Percentiles rank a stretch among this genome's conserved stretches.
These are phyloP conservation scores for Cladosporium sphaerospermum DNA, from an alignment of 2,329 filamentous ascomycete genomes.

Conservation along the genomic window DNA sequence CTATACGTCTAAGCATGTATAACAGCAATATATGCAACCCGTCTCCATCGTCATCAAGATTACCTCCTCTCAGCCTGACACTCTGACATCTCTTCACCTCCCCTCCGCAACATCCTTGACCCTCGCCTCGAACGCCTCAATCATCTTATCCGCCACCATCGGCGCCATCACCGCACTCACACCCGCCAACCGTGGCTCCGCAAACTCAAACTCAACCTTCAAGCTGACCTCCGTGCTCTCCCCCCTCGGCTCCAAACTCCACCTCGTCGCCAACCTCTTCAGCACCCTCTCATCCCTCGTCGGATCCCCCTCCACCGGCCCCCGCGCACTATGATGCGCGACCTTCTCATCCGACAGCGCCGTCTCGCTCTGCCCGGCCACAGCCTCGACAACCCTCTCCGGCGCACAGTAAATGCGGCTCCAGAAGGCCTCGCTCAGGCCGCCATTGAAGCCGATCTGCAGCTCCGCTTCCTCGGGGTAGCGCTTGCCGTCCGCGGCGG, in stretches of 20 bases:
- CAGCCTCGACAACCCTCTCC: slow-evolving; percentile 66
- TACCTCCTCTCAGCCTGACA: too few species aligned
- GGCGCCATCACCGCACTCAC: slow-evolving; percentile 76
- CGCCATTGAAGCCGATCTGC: slow-evolving; percentile 75
- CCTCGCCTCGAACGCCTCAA: slow-evolving; percentile 83
- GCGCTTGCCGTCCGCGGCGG: slow-evolving; percentile 36
- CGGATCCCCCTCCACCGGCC: slow-evolving; percentile 33
- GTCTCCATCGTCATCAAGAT: too few species aligned
- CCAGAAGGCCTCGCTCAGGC: slow-evolving; percentile 76
- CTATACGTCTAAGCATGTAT: too few species aligned
- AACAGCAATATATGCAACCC: too few species aligned
- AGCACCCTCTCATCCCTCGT: slow-evolving; percentile 45
- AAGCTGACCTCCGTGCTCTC: slow-evolving; percentile 61
- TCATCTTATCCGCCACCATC: slow-evolving; percentile 80
- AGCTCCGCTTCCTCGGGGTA: slow-evolving; percentile 74
- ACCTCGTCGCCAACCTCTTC: slow-evolving; percentile 62
- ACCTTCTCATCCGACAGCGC: slow-evolving; percentile 37
- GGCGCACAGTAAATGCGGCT: slow-evolving; percentile 74
- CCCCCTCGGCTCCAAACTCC: slow-evolving; percentile 50
- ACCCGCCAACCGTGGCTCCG: slow-evolving; percentile 79
- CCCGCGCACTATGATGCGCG: slow-evolving; percentile 35
- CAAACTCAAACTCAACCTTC: slow-evolving; percentile 74
- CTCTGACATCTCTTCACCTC: not conserved
- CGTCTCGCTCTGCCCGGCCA: slow-evolving; percentile 54
- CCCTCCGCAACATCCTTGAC: slow-evolving; percentile 52